Conservation (phyloP, 2,329 filamentous ascomycete genomes). For the Tolypocladium pustulatum region DNA sequence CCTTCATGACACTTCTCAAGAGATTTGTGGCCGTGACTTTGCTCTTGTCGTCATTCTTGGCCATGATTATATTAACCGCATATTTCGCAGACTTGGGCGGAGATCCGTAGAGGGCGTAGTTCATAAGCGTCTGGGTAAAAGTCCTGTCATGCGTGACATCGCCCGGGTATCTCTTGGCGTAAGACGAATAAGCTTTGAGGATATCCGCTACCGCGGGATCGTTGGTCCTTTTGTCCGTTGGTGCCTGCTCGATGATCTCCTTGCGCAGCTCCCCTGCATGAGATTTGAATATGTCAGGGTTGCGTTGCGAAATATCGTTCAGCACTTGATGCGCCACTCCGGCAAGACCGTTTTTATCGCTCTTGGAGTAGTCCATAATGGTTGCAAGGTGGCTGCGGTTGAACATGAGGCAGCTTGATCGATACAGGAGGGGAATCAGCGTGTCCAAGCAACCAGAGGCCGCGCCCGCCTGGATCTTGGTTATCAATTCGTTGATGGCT, state of each 20-base stretch:
- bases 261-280: constrained; percentile 88
- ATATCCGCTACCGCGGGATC: constrained; percentile 75
- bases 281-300: constrained; percentile 83
- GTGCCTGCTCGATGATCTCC: constrained; percentile 71
- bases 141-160: constrained; percentile 75
- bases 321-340: constrained; percentile 77
- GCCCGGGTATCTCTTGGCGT: constrained; percentile 73
- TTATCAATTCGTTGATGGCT: constrained; percentile 81
- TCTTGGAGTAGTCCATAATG: constrained; percentile 80
- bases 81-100: constrained; percentile 84
- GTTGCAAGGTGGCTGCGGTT: constrained; percentile 89
- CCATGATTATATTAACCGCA: constrained; percentile 81
- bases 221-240: constrained; percentile 55
- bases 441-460: constrained; percentile 64
- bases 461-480: constrained; percentile 62
- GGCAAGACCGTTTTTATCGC: constrained; percentile 68
- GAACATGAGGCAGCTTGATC: constrained; percentile 75
- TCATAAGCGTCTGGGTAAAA: constrained; percentile 70
- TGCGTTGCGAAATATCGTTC: constrained; percentile 81
- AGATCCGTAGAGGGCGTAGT: constrained; percentile 72
- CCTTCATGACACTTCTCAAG: constrained; percentile 62
- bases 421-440: constrained; percentile 71
- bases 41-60: constrained; percentile 60
- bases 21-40: constrained; percentile 78
- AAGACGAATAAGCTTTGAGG: constrained; percentile 86